Conservation (phyloP, 805 yeast genomes). For the Hanseniaspora occidentalis region DNA sequence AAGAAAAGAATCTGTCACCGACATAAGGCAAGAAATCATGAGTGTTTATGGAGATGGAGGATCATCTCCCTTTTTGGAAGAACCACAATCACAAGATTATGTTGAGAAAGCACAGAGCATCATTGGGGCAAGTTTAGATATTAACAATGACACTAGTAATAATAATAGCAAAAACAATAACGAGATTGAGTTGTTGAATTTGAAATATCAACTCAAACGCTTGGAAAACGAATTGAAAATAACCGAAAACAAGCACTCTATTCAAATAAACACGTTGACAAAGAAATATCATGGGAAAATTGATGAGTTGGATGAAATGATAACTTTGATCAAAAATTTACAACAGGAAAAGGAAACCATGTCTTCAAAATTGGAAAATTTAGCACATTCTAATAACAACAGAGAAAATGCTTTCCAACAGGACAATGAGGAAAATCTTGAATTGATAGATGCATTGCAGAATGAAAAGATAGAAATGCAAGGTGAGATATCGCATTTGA, state of each 20-base stretch:
- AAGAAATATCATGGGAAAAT: slow-evolving; percentile 23
- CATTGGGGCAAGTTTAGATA: neutral
- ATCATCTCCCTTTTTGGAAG: slow-evolving; percentile 29
- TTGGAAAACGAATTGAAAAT: slow-evolving; percentile 29
- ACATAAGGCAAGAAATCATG: no score
- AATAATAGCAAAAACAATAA: slow-evolving; percentile 5
- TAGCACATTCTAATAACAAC: no score
- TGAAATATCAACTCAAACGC: slow-evolving; percentile 27
- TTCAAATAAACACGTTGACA: slow-evolving; percentile 14
- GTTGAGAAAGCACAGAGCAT: slow-evolving; percentile 6
- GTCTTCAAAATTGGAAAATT: neutral
- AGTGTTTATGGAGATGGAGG: slow-evolving; percentile 13
- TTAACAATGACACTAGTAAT: slow-evolving; percentile 4
- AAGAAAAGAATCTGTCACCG: no score
- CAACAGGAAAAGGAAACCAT: slow-evolving; percentile 16
- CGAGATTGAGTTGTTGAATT: slow-evolving; percentile 17
- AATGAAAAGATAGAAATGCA: neutral
- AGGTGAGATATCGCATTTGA: neutral
- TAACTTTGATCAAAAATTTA: slow-evolving; percentile 13
- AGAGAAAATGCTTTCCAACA: no score
- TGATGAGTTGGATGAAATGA: slow-evolving; percentile 21
- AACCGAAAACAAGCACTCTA: slow-evolving; percentile 14
- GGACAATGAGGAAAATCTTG: neutral
- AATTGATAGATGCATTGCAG: neutral
- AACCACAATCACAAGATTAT: slow-evolving; percentile 14